These are phyloP conservation scores for Epichloe sibirici DNA, from an alignment of 2,329 filamentous ascomycete genomes.

Conservation along the genomic window DNA sequence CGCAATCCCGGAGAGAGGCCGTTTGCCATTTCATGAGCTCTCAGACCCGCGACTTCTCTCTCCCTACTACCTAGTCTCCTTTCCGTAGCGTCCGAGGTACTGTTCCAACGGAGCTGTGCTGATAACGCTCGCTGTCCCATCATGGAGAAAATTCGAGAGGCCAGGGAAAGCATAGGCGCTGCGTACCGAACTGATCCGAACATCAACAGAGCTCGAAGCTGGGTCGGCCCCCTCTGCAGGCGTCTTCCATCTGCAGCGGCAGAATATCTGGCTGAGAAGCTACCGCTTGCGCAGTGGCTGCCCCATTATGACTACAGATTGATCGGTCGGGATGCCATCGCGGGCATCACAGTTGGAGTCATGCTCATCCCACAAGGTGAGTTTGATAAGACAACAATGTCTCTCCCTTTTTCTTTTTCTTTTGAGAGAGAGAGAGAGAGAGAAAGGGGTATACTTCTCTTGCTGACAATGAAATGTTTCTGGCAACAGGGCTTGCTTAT, in stretches of 20 bases:
- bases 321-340: slow-evolving; percentile 49
- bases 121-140: not conserved
- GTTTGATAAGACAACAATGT: not conserved
- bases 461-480: not conserved
- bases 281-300: slow-evolving; percentile 51
- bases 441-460: too few species aligned
- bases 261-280: slow-evolving; percentile 46
- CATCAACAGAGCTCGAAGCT: slow-evolving; percentile 14
- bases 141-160: slow-evolving; percentile 12
- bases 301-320: slow-evolving; percentile 49
- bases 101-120: too few species aligned
- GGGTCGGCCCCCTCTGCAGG: slow-evolving; percentile 12
- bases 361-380: slow-evolving; percentile 45
- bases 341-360: slow-evolving; percentile 47
- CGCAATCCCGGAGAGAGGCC: too few species aligned
- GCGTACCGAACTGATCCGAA: slow-evolving; percentile 16
- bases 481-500: slow-evolving; percentile 39
- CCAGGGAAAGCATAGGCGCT: slow-evolving; percentile 9
- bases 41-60: too few species aligned
- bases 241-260: slow-evolving; percentile 38
- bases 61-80: too few species aligned
- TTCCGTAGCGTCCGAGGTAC: too few species aligned
- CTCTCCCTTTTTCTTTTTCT: too few species aligned
- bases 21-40: too few species aligned
- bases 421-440: too few species aligned